Base-by-base conservation (phyloP, 148 eudicot species). In the Pouteria glomerata region DNA sequence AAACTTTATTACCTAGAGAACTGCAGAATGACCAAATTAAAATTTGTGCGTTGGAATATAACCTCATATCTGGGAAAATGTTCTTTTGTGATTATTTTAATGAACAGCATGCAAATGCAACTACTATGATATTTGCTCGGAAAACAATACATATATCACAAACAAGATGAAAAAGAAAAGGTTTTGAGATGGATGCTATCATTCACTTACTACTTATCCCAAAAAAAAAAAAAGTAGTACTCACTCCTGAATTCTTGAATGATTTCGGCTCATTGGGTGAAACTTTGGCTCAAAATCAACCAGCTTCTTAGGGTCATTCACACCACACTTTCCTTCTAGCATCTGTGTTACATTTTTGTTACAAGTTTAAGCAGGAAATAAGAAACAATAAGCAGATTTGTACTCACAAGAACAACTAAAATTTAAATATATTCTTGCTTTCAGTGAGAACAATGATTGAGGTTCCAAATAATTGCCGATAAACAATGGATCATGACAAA, bases 191-290 rank as follows among this genome's bases (percentile, higher is more conserved):
- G 23, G 21, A 51, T 24, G 42, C n/a, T 18, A 42, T n/a, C n/a
- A n/a, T n/a, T n/a, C n/a, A n/a, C n/a, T n/a, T n/a, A n/a, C n/a
- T n/a, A n/a, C n/a, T n/a, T n/a, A n/a, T n/a, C n/a, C n/a, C n/a
- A n/a, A n/a, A n/a, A n/a, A n/a, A n/a, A n/a, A n/a, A n/a, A n/a
- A n/a, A n/a, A n/a, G n/a, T n/a, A n/a, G n/a, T n/a, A 74, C 84
- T 81, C 71, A 81, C 84, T 77, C 77, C 44, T 71, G 71, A 26
- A 81, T 70, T 81, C 81, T 51, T 50, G 48, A 62, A 14, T 78
- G 78, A 63, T 73, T 77, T 27, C 70, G 68, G 52, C 78, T 72
- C n/a, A n/a, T n/a, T 37, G 66, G 3, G 45, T 48, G 55, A 50
- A 81, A 77, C 65, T 77, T 81, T 35, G 69, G 71, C 58, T 65